Conservation (phyloP, 106 monocot species). For the Dendrobium nobile region DNA sequence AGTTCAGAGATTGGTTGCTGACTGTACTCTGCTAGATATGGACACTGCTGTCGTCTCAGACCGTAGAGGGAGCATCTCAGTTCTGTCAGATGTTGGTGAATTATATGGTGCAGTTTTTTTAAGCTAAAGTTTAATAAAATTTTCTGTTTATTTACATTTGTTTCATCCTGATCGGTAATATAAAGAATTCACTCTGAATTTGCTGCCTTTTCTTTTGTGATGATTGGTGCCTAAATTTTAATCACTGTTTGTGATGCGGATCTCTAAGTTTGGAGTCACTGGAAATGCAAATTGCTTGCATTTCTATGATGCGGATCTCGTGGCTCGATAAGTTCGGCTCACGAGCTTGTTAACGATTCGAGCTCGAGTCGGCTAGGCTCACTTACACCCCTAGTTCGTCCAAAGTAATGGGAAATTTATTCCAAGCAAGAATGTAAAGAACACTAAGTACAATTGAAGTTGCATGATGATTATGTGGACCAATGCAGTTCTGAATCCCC, state of each 20-base stretch:
- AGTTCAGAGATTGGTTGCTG: conserved; percentile 71
- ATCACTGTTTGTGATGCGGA: not conserved
- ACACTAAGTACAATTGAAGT: too few species aligned
- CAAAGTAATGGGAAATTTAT: too few species aligned
- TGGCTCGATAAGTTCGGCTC: too few species aligned
- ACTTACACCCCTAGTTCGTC: too few species aligned
- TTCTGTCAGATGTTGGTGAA: conserved; percentile 56
- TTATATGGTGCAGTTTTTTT: conserved; percentile 53
- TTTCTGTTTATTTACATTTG: not conserved
- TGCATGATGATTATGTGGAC: too few species aligned
- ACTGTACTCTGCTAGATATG: conserved; percentile 69
- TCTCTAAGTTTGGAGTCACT: not conserved
- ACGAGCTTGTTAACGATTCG: too few species aligned
- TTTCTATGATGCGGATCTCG: too few species aligned
- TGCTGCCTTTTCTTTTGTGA: not conserved
- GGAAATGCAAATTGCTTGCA: not conserved
- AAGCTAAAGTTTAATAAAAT: not conserved
- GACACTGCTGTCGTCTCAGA: conserved; percentile 79
- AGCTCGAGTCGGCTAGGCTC: too few species aligned
- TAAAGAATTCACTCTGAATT: not conserved
- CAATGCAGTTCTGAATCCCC: too few species aligned
- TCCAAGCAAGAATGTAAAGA: too few species aligned
- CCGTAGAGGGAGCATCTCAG: conserved; percentile 63
- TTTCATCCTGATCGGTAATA: too few species aligned
- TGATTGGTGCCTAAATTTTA: not conserved